Percentiles rank a stretch among this genome's conserved stretches.
These are phyloP conservation scores for Rhynchospora tenuis DNA, from an alignment of 176 grass and related monocot species.

Conservation along the genomic window DNA sequence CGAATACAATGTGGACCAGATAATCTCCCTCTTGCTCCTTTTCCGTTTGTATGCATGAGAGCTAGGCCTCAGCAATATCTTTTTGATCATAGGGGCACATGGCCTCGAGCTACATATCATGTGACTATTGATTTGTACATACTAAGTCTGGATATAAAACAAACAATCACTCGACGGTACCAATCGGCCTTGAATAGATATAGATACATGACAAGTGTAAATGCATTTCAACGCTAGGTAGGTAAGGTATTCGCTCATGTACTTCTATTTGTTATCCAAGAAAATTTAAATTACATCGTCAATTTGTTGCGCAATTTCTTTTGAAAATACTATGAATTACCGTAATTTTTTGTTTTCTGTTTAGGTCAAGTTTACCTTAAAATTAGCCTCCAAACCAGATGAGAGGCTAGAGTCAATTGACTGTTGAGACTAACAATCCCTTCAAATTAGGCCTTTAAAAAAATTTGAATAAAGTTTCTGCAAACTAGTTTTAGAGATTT, in stretches of 20 bases:
- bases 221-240: background rate
- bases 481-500: too few species aligned
- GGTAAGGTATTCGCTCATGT: background rate
- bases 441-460: too few species aligned
- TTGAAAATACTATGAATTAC: background rate
- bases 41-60: background rate
- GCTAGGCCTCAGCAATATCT: slow-evolving; percentile 9
- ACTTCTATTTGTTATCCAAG: background rate
- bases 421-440: background rate
- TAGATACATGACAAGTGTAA: background rate
- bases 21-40: background rate
- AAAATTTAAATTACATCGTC: background rate
- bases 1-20: background rate
- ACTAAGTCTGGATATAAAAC: background rate
- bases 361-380: background rate
- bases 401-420: background rate
- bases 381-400: background rate
- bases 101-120: slow-evolving; percentile 1
- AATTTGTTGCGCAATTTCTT: background rate
- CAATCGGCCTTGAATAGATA: background rate
- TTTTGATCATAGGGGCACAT: slow-evolving; percentile 1
- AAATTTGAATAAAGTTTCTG: too few species aligned
- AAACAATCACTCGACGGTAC: background rate
- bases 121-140: background rate
- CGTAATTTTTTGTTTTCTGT: background rate